Evolutionary conservation across 2,329 filamentous ascomycete genomes (phyloP), one percentile per base, ranked within the genome.

Genomic region (Passalora sequoiae): DNA sequence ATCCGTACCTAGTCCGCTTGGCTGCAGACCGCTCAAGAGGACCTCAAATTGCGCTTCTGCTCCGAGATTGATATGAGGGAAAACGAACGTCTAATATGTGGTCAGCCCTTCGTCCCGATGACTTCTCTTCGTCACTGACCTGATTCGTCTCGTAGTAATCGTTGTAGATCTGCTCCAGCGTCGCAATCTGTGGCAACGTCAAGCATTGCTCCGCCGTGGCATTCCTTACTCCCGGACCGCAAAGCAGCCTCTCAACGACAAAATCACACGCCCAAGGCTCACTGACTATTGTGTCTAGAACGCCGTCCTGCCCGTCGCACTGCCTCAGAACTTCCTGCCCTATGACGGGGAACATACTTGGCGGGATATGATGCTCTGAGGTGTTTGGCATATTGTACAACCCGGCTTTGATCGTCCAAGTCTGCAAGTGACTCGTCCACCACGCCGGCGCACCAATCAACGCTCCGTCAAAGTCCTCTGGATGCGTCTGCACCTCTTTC

Each of bases 381-480:
- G 66, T 66, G 10, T 60, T 62, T 0, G 72, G 72, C 37, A 73
- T 64, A 54, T 77, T 77, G 56, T 68, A 72, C 6, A 65, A 63
- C 10, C 66, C 72, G 3, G 72, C 58, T 52, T 68, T 67, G 17
- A 70, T 63, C 12, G 68, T 68, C 59, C 69, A 70, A 1, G 66
- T 59, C 49, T 70, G 66, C 22, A 78, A 51, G 52, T 74, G 70
- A 29, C 60, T 67, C 1, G 67, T 74, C 64, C 71, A 76, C 72
- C 73, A 77, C 0, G 74, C 68, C 7, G 70, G 64, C 4, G 69
- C 74, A 6, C 75, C 75, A 10, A 75, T 71, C 1, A 80, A 55
- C 7, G 76, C 67, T 15, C 77, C 77, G 50, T 80, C 75, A 43
- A 80, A 80, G 47, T 80, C 76, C 0, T 72, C 64, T 0, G 78